Percentiles rank a stretch among this genome's conserved stretches.
phyloP scores from a whole-genome alignment of 2,329 filamentous ascomycete genomes.

The Penicillium nordicum region DNA sequence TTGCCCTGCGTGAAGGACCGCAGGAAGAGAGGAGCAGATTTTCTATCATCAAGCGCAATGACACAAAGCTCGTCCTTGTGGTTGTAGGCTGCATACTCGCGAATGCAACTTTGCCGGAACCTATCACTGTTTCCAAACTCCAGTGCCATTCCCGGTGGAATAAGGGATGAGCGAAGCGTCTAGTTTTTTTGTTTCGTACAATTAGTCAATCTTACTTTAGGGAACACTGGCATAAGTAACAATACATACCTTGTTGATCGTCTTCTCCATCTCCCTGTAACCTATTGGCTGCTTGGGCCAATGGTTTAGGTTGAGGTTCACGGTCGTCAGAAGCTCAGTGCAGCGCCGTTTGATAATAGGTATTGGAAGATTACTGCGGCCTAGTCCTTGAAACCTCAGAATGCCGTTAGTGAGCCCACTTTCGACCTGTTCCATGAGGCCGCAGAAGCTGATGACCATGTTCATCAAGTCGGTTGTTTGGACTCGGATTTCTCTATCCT shows the following conservation, averaged over 20 bases:
- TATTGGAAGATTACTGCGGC: not conserved
- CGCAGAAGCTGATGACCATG: conserved; percentile 3
- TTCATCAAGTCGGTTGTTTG: not conserved
- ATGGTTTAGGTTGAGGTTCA: conserved; percentile 11
- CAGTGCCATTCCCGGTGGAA: not conserved
- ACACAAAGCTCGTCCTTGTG: conserved; percentile 13
- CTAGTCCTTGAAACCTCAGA: conserved; percentile 2
- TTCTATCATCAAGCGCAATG: conserved; percentile 11
- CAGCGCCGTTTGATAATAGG: conserved; percentile 9
- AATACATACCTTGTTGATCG: conserved; percentile 5
- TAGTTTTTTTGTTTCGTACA: not conserved
- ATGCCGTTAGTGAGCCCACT: not conserved
- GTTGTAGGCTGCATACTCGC: conserved; percentile 9
- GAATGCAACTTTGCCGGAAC: conserved; percentile 6
- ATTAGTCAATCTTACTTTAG: not conserved
- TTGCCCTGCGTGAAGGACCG: not conserved
- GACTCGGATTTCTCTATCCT: not conserved
- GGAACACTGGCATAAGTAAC: not conserved
- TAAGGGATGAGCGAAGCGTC: not conserved
- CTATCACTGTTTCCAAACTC: not conserved
- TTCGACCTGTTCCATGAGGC: conserved; percentile 5
- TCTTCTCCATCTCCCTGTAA: not conserved
- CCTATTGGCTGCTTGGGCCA: conserved; percentile 7
- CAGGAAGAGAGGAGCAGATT: conserved; percentile 1
- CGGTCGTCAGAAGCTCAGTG: conserved; percentile 9